phyloP scores from a whole-genome alignment of 768 basidiomycete species.

The Auriscalpium microsporum region DNA sequence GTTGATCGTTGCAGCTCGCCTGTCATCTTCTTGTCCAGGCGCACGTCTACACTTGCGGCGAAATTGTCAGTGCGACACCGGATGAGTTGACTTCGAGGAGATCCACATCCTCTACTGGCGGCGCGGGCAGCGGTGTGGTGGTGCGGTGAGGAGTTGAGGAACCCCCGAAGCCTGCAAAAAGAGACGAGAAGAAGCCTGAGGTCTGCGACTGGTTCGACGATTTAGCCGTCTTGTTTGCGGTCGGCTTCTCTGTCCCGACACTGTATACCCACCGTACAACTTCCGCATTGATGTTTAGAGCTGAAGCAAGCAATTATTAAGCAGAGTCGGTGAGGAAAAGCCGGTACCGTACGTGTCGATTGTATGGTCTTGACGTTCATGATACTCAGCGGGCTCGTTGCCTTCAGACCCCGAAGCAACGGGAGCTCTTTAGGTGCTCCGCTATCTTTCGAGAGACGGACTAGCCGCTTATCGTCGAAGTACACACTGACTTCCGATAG shows the following conservation, averaged over 20 bases:
- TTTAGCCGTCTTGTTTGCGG: conserved; percentile 17
- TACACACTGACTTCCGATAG: conserved; percentile 72
- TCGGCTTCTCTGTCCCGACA: conserved; percentile 52
- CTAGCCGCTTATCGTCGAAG: conserved; percentile 70
- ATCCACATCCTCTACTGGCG: conserved; percentile 20
- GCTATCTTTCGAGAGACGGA: conserved; percentile 53
- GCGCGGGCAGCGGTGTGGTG: conserved; percentile 25
- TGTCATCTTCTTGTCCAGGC: conserved; percentile 54
- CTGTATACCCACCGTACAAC: conserved; percentile 76
- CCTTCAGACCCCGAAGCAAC: conserved; percentile 49
- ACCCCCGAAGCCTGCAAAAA: conserved; percentile 29
- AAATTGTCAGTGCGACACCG: conserved; percentile 57
- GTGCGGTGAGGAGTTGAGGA: conserved; percentile 23
- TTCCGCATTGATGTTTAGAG: conserved; percentile 70
- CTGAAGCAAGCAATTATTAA: conserved; percentile 25
- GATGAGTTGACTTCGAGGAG: conserved; percentile 35
- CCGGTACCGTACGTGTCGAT: conserved; percentile 42
- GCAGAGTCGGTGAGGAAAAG: conserved; percentile 1
- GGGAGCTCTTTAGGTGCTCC: conserved; percentile 42
- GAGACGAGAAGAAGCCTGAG: conserved; percentile 30
- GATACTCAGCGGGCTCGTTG: conserved; percentile 44
- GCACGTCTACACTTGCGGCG: conserved; percentile 57
- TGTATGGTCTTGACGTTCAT: conserved; percentile 67
- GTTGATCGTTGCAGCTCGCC: conserved; percentile 81
- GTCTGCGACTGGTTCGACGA: conserved; percentile 20